A percentile compares a stretch with the other conserved stretches of the same genome.
phyloP scores from a whole-genome alignment of 192 early-diverging fungal genomes.

The Coemansia reversa region DNA sequence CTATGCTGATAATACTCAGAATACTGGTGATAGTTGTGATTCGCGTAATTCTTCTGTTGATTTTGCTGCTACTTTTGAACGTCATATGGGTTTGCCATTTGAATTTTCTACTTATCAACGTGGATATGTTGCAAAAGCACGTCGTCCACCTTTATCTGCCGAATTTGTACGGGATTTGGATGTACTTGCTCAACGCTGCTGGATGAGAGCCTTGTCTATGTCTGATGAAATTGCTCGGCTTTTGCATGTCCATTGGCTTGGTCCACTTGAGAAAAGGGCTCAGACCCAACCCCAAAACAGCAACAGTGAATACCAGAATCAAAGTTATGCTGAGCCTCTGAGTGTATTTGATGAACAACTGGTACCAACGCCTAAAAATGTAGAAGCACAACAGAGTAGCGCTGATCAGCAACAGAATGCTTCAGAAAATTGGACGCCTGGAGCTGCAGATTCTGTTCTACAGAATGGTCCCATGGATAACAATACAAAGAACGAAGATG shows the following conservation, averaged over 20 bases:
- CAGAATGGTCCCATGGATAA: too few species aligned
- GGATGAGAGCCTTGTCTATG: constrained; percentile 26
- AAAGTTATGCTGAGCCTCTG: not conserved
- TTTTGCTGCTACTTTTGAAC: constrained; percentile 27
- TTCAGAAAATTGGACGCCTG: too few species aligned
- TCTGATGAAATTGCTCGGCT: constrained; percentile 42
- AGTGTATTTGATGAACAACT: constrained; percentile 9
- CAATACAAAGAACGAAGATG: too few species aligned
- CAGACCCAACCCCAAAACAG: not conserved
- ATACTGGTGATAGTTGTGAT: not conserved
- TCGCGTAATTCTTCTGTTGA: constrained; percentile 30
- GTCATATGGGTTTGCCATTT: constrained; percentile 20
- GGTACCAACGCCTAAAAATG: too few species aligned
- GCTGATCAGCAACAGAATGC: too few species aligned
- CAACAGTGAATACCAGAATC: not conserved
- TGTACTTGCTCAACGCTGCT: constrained; percentile 32
- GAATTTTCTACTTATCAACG: constrained; percentile 31
- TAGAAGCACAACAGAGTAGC: too few species aligned
- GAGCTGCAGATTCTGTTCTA: too few species aligned
- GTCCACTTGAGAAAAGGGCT: constrained; percentile 10
- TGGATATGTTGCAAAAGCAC: constrained; percentile 37
- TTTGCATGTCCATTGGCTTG: constrained; percentile 42
- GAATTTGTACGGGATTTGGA: constrained; percentile 37
- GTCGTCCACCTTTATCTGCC: constrained; percentile 24
- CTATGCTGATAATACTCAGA: not conserved